Evolutionary conservation across 495 filamentous ascomycete species (phyloP), one percentile per base, ranked within the genome.

Genomic region (Xylaria longipes): DNA sequence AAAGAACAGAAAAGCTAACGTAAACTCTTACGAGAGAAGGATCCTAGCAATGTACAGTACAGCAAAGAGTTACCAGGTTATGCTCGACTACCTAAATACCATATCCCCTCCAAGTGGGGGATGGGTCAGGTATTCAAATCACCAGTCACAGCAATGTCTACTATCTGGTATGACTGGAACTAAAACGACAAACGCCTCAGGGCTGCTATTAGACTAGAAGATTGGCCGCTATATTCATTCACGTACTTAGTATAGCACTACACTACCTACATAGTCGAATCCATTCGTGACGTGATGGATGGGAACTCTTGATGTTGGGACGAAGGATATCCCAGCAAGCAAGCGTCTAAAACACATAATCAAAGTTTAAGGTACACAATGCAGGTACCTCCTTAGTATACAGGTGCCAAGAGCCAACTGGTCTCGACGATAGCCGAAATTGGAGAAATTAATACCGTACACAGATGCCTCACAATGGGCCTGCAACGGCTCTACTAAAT

Each of bases 91-190:
- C n/a, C n/a, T 7, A 20, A 62, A 17, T 41, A 25, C 35, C n/a
- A 12, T 62, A 60, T 37, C 31, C 9, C 57, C 33, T 31, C 17
- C 15, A 29, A 48, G 33, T 35, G 27, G 48, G 46, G 35, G 22
- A 67, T 41, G 31, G 64, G 64, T 67, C 48, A 35, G 63, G 48
- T 54, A 67, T 56, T 27, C 33, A 66, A 52, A 48, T 35, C 41
- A 65, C 27, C 17, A 37, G 33, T 39, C 45, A 4, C 20, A 48
- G 3, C 25, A n/a, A 35, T 27, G 3, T 45, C 14, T 25, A 52
- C n/a, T 25, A 35, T 15, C 27, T 58, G 29, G 29, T 20, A 6
- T 5, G 14, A 58, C 31, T 58, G 29, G 4, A 35, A 33, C 35
- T 33, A 33, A 58, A 58, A 17, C 57, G 25, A 43, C 60, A 3